phyloP scores from a whole-genome alignment of 148 eudicot genomes.

The Drosera capensis region DNA sequence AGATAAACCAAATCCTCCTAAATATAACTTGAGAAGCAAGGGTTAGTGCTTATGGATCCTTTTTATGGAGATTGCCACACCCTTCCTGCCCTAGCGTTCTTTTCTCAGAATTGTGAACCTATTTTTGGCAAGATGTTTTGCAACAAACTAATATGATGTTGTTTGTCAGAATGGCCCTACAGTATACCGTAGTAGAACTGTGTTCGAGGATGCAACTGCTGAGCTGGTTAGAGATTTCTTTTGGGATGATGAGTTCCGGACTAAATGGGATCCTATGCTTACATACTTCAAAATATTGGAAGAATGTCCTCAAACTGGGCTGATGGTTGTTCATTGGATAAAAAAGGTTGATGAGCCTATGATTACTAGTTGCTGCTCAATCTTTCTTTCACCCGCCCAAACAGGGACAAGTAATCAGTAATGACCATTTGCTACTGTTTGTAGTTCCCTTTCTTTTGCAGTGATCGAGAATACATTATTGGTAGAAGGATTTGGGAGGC shows the following conservation, averaged over 20 bases:
- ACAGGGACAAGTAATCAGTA: not conserved
- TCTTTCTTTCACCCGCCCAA: not conserved
- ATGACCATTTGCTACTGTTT: constrained; percentile 2
- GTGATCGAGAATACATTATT: constrained; percentile 38
- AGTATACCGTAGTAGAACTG: constrained; percentile 30
- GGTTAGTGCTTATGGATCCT: too few relatives aligned
- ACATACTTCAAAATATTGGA: constrained; percentile 25
- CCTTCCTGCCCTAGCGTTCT: too few relatives aligned
- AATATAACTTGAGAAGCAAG: too few relatives aligned
- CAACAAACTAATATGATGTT: not conserved
- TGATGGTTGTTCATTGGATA: constrained; percentile 47
- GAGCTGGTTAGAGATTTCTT: constrained; percentile 52
- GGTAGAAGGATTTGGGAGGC: constrained; percentile 42
- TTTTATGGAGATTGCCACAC: too few relatives aligned
- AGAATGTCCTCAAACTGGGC: constrained; percentile 28
- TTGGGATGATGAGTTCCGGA: constrained; percentile 52
- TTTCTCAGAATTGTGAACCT: too few relatives aligned
- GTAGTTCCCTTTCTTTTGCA: constrained; percentile 52
- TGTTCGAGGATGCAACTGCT: constrained; percentile 41
- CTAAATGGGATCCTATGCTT: constrained; percentile 56
- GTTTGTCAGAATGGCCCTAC: constrained; percentile 4
- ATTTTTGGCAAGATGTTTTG: not conserved
- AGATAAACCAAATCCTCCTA: too few relatives aligned
- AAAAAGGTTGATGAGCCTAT: constrained; percentile 26
- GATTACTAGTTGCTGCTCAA: not conserved